Percentiles rank a stretch among this genome's conserved stretches.
Conservation (phyloP, 257 asterid genomes). For the Verbena officinalis region DNA sequence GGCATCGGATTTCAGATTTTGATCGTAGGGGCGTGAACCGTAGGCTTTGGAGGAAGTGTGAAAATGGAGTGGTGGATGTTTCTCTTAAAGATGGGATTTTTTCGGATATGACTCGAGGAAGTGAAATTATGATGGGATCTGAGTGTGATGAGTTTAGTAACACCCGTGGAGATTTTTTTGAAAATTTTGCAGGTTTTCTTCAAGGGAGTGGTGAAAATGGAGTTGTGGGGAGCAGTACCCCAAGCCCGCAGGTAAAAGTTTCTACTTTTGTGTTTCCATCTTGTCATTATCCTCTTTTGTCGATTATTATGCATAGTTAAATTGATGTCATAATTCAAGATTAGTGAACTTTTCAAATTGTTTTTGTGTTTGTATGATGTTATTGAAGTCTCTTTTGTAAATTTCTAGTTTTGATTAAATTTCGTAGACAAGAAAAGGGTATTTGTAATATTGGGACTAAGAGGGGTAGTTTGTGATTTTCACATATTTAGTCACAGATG, state of each 20-base stretch:
- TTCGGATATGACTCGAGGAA: conserved; percentile 48
- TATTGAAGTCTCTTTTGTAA: too few relatives aligned
- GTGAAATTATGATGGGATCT: conserved; percentile 38
- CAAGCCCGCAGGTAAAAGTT: conserved; percentile 73
- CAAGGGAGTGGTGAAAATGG: conserved; percentile 45
- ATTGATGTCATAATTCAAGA: too few relatives aligned
- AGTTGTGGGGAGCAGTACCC: conserved; percentile 54
- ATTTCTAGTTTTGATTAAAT: too few relatives aligned
- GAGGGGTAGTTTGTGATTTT: too few relatives aligned
- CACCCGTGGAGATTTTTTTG: conserved; percentile 39
- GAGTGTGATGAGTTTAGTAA: conserved; percentile 48
- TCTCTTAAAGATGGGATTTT: conserved; percentile 90
- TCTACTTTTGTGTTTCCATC: conserved; percentile 15
- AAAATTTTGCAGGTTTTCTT: conserved; percentile 65
- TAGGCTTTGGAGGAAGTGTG: conserved; percentile 71
- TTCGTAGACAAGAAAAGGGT: too few relatives aligned
- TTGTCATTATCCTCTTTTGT: neutral
- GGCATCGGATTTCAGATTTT: conserved; percentile 32
- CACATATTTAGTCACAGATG: too few relatives aligned
- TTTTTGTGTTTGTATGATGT: too few relatives aligned
- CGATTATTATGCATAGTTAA: too few relatives aligned
- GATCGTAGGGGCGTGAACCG: conserved; percentile 69
- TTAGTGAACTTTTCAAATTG: too few relatives aligned
- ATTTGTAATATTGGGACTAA: too few relatives aligned
- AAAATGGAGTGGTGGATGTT: conserved; percentile 58